Conservation (phyloP, 1,284 basidiomycete genomes). For the Apiotrichum sp. region DNA sequence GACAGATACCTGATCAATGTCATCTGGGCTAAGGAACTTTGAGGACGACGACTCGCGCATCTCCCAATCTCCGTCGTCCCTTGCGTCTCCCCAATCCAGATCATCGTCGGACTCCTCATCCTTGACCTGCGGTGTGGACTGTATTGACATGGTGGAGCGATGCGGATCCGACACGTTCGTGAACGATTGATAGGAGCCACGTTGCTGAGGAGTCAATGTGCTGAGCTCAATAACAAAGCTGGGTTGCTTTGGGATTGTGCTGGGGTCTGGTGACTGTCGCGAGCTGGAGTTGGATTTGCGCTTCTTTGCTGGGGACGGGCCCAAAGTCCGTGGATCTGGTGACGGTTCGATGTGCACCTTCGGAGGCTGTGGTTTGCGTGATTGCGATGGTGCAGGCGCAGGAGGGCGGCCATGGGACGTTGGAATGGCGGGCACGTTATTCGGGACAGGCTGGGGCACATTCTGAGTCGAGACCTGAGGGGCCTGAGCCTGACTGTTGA, state of each 20-base stretch:
- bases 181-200: constrained; percentile 1
- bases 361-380: too few relatives aligned
- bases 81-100: constrained; percentile 31
- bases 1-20: neutral
- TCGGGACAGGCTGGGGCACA: too few relatives aligned
- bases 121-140: constrained; percentile 14
- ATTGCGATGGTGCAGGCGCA: too few relatives aligned
- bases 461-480: neutral
- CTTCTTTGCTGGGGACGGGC: constrained; percentile 35
- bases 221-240: neutral
- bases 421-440: too few relatives aligned
- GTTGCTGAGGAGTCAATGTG: constrained; percentile 3
- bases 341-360: too few relatives aligned
- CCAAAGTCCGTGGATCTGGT: neutral
- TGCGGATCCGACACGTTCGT: constrained; percentile 4
- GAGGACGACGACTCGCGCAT: constrained; percentile 16
- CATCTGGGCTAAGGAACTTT: constrained; percentile 12
- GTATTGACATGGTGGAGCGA: constrained; percentile 3
- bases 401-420: too few relatives aligned
- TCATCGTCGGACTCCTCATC: constrained; percentile 37
- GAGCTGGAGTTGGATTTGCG: constrained; percentile 6
- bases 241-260: constrained; percentile 2
- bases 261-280: neutral
- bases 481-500: neutral
- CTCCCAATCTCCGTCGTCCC: constrained; percentile 29